Evolutionary conservation across 2,329 filamentous ascomycete genomes (phyloP).

Genomic region (Paramyrothecium roridum): DNA sequence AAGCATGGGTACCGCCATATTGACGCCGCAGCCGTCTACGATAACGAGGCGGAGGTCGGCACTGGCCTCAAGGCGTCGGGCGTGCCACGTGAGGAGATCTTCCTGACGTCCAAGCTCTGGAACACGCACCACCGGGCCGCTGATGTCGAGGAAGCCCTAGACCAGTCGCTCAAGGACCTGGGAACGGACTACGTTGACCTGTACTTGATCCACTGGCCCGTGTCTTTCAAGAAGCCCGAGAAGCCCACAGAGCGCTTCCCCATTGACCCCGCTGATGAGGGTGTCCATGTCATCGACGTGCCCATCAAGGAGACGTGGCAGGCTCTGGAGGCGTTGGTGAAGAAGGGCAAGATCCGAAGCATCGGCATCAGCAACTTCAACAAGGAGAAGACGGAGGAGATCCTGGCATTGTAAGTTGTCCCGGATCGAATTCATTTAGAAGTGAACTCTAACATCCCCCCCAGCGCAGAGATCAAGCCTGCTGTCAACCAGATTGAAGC

Average conservation of each 20-base stretch:
- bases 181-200: constrained; percentile 51
- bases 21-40: constrained; percentile 46
- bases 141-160: constrained; percentile 44
- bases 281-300: constrained; percentile 29
- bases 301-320: constrained; percentile 56
- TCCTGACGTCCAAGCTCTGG: constrained; percentile 60
- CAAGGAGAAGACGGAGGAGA: constrained; percentile 47
- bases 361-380: constrained; percentile 62
- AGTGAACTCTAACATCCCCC: constrained; percentile 9
- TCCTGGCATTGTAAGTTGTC: constrained; percentile 31
- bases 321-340: constrained; percentile 51
- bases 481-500: constrained; percentile 50
- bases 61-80: constrained; percentile 36
- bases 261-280: constrained; percentile 42
- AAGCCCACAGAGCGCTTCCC: constrained; percentile 34
- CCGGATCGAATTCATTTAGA: constrained; percentile 37
- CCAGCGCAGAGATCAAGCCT: constrained; percentile 42
- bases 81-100: constrained; percentile 36
- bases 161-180: constrained; percentile 46
- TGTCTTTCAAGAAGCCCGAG: constrained; percentile 39
- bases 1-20: constrained; percentile 41
- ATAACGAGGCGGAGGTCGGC: constrained; percentile 40
- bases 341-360: constrained; percentile 49
- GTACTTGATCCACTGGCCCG: constrained; percentile 49
- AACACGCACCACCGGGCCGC: constrained; percentile 50